phyloP scores from a whole-genome alignment of 495 filamentous ascomycete genomes.

The Lasiosphaeria miniovina region DNA sequence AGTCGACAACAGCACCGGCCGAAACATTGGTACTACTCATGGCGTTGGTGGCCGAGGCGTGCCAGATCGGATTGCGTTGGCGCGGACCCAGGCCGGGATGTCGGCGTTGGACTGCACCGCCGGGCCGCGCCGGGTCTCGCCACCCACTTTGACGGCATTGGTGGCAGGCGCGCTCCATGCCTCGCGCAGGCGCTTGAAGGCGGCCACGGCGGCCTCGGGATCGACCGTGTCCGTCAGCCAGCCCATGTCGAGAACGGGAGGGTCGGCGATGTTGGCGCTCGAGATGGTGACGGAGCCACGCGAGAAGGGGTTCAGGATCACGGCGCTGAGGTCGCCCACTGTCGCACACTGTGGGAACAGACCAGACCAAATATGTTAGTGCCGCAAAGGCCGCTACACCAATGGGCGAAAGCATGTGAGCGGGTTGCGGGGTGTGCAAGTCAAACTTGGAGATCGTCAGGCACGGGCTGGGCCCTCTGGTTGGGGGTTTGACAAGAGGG shows the following conservation, averaged over 20 bases:
- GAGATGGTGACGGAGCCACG: constrained; percentile 54
- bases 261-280: constrained; percentile 36
- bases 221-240: constrained; percentile 47
- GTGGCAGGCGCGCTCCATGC: constrained; percentile 27
- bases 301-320: constrained; percentile 45
- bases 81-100: constrained; percentile 42
- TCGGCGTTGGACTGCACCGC: constrained; percentile 45
- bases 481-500: not conserved
- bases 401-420: not conserved
- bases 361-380: not conserved
- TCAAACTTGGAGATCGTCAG: not conserved
- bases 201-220: constrained; percentile 43
- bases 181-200: constrained; percentile 41
- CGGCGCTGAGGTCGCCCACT: constrained; percentile 25
- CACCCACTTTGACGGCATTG: constrained; percentile 24
- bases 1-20: too few species aligned
- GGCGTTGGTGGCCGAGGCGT: too few species aligned
- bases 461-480: not conserved
- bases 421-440: not conserved
- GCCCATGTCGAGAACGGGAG: constrained; percentile 45
- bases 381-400: not conserved
- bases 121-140: constrained; percentile 32
- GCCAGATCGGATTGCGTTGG: constrained; percentile 43
- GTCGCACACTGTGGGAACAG: constrained; percentile 4
- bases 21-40: too few species aligned